These are phyloP conservation scores for Amniculicola lignicola DNA, from an alignment of 495 filamentous ascomycete species.

Conservation along the genomic window DNA sequence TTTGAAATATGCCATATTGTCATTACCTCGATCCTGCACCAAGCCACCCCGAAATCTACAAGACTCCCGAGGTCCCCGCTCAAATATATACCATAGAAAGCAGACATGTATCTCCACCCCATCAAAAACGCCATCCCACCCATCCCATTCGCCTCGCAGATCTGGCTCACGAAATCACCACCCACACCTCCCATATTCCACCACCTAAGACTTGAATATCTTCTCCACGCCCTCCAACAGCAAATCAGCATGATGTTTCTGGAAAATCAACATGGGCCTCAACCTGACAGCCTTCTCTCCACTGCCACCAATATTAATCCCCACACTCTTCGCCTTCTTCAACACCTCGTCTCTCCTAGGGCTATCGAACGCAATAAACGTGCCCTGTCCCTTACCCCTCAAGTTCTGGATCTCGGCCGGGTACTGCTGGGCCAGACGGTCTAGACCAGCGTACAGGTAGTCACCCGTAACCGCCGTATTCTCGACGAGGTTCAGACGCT, in stretches of 20 bases:
- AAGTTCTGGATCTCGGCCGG: slow-evolving; percentile 85
- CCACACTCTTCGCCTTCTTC: slow-evolving; percentile 72
- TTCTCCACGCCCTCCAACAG: slow-evolving; percentile 70
- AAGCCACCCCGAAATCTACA: too few species aligned
- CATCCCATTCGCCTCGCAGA: neutral
- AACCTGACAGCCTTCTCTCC: slow-evolving; percentile 77
- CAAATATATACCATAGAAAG: too few species aligned
- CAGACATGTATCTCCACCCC: too few species aligned
- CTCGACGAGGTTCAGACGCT: slow-evolving; percentile 72
- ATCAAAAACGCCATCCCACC: neutral
- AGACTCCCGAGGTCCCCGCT: too few species aligned
- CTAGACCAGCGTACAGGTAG: slow-evolving; percentile 73
- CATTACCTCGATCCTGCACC: too few species aligned
- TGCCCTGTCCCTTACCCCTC: slow-evolving; percentile 90
- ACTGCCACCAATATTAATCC: slow-evolving; percentile 90
- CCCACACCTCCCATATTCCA: neutral
- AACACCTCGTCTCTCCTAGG: slow-evolving; percentile 82
- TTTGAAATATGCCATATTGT: too few species aligned
- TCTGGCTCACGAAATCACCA: too few species aligned
- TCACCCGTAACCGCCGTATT: slow-evolving; percentile 79
- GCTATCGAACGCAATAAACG: slow-evolving; percentile 95
- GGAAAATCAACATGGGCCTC: slow-evolving; percentile 94
- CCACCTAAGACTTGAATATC: slow-evolving; percentile 57
- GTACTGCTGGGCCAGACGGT: slow-evolving; percentile 66
- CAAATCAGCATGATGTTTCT: slow-evolving; percentile 81